Evolutionary conservation across 805 yeast species (phyloP).

Genomic region (Suhomyces sp.): DNA sequence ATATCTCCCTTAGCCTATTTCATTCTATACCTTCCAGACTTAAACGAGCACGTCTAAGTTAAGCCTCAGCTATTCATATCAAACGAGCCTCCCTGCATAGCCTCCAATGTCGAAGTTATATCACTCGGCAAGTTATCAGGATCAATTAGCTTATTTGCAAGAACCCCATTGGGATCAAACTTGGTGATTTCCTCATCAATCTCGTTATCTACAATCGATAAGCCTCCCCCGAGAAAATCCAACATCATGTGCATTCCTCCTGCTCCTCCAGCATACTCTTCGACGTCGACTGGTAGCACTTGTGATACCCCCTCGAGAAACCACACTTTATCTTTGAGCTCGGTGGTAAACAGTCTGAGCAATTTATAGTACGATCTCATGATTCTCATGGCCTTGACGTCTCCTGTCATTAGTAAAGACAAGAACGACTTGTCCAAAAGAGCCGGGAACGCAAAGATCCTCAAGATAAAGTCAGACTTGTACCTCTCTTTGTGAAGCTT

Average conservation of each 20-base stretch:
- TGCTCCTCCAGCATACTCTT: conserved; percentile 79
- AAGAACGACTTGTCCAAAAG: conserved; percentile 77
- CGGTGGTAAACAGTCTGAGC: conserved; percentile 75
- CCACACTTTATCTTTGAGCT: conserved; percentile 90
- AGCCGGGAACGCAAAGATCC: conserved; percentile 93
- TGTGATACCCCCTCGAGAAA: conserved; percentile 87
- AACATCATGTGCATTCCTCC: conserved; percentile 93
- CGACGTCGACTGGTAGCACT: conserved; percentile 88
- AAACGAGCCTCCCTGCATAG: conserved; percentile 41
- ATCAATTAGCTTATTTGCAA: conserved; percentile 49
- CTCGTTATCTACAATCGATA: conserved; percentile 37
- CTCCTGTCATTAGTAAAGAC: conserved; percentile 77
- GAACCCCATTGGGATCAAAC: conserved; percentile 43
- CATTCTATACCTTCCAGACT: no score
- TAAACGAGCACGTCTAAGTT: no score
- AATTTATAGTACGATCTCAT: conserved; percentile 85
- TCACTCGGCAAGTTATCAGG: conserved; percentile 58
- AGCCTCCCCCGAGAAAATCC: conserved; percentile 75
- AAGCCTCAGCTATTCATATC: no score
- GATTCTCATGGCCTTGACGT: conserved; percentile 82
- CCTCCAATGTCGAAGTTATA: conserved; percentile 47
- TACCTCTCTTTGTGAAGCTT: conserved; percentile 77
- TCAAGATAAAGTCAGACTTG: conserved; percentile 78
- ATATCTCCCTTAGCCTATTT: no score
- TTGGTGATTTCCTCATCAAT: conserved; percentile 38